Base-by-base conservation (phyloP, 1,284 basidiomycete genomes). In the Rhodofomes roseus region DNA sequence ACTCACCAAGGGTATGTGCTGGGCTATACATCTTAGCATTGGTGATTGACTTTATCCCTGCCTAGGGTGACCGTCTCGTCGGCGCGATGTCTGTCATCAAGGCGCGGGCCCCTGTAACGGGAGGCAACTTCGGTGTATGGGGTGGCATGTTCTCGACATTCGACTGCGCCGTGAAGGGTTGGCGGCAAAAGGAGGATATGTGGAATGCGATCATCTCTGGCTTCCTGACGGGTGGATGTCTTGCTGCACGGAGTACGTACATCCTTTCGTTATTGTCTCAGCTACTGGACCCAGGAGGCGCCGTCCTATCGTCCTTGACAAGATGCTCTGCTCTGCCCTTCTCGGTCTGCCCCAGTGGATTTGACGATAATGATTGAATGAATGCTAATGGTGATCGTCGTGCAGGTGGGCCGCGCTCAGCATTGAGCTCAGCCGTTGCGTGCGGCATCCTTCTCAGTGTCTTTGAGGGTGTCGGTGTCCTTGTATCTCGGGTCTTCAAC, bases 151-250 rank as follows among this genome's bases (percentile, higher is more conserved):
- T 96, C 74, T 96, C 93, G 37, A 92, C 94, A 25, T 99, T 96
- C 69, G 97, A 99, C 76, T 99, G 97, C 76, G 94, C 95, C 1
- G 92, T 99, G 64, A 98, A 99, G 77, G 95, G 95, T 11, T 93
- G 87, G 79, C 81, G 97, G 71, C 96, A 99, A 80, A 99, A 99
- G 76, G 97, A 99, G 77, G 97, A 99, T 76, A 93, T 96, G 55
- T 99, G 96, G 95, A 99, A 99, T 74, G 95, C 95, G 44, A 98
- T 99, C 71, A 92, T 97, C 59, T 95, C 96, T 51, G 96, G 97
- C 46, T 99, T 99, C 80, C 85, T 97, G 85, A 98, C 96, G 29
- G 97, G 97, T 76, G 96, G 96, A 59, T 96, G 93, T 73, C 77
- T 99, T 56, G 97, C 97, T 56, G 86, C 93, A 63, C 86, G 96